Evolutionary conservation across 108 stramenopile species (phyloP).

Genomic region (Skeletonema potamos): DNA sequence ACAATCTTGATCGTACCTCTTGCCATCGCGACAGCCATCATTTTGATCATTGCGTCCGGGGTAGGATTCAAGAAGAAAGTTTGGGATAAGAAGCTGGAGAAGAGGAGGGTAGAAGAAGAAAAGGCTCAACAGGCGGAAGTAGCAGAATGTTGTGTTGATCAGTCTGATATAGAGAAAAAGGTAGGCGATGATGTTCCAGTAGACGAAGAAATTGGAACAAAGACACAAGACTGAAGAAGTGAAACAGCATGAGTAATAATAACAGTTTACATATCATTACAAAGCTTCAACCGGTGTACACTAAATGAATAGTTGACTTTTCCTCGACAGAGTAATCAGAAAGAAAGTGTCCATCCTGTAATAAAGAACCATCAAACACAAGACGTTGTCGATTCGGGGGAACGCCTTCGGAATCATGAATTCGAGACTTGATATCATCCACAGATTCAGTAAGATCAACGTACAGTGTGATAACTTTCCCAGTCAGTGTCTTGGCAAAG

Average conservation of each 20-base stretch:
- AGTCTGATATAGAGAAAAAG: not conserved
- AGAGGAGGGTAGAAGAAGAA: constrained; percentile 7
- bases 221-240: not conserved
- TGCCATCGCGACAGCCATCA: constrained; percentile 27
- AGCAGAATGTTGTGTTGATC: not conserved
- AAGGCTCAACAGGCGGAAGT: not conserved
- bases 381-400: constrained; percentile 92
- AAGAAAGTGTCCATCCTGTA: constrained; percentile 95
- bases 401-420: constrained; percentile 95
- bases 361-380: constrained; percentile 93
- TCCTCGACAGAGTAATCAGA: constrained; percentile 96
- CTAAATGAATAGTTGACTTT: constrained; percentile 88
- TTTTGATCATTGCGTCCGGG: constrained; percentile 28
- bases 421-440: constrained; percentile 94
- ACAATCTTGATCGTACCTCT: constrained; percentile 32
- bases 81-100: constrained; percentile 28
- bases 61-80: constrained; percentile 19
- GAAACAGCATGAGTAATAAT: not conserved
- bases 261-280: not conserved
- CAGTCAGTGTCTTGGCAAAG: constrained; percentile 93
- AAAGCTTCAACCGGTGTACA: constrained; percentile 8
- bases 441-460: constrained; percentile 93
- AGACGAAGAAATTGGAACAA: not conserved
- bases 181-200: not conserved
- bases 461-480: constrained; percentile 95